Conservation (phyloP, 2,329 filamentous ascomycete species). For the Penicillium sp. region DNA sequence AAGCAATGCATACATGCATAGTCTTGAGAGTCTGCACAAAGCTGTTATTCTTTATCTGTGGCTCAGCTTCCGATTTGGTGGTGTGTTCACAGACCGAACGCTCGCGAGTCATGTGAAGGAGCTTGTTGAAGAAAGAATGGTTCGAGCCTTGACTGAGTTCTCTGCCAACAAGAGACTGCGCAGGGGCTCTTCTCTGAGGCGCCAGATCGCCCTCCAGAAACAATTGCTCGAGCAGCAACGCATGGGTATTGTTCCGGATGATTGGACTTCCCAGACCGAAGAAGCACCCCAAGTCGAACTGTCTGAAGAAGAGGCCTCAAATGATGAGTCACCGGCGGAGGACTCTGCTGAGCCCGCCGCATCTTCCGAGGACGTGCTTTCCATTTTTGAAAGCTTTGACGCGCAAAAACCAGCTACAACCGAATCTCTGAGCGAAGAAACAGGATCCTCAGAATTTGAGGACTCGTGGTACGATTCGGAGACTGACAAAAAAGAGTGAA, state of each 20-base stretch:
- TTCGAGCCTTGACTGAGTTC: constrained; percentile 62
- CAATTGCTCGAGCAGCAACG: constrained; percentile 33
- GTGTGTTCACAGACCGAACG: constrained; percentile 73
- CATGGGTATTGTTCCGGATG: constrained; percentile 23
- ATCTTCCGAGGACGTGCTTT: neutral
- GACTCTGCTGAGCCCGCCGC: neutral
- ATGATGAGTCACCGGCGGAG: neutral
- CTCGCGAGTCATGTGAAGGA: constrained; percentile 79
- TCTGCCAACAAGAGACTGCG: constrained; percentile 47
- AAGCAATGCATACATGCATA: constrained; percentile 61
- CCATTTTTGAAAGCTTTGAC: neutral
- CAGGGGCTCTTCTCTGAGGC: constrained; percentile 40
- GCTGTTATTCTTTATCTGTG: constrained; percentile 84
- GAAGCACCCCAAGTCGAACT: constrained; percentile 15
- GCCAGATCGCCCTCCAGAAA: constrained; percentile 41
- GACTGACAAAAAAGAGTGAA: constrained; percentile 2
- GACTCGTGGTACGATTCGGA: constrained; percentile 5
- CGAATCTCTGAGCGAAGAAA: neutral
- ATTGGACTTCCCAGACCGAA: constrained; percentile 15
- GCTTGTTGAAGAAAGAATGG: constrained; percentile 75
- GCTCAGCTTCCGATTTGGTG: constrained; percentile 86
- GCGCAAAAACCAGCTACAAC: constrained; percentile 1
- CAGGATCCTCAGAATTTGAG: neutral
- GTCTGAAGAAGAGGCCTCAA: constrained; percentile 16
- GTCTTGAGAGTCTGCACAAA: constrained; percentile 78